These are phyloP conservation scores for Colletotrichum theobromicola DNA, from an alignment of 2,329 filamentous ascomycete species.

Conservation along the genomic window DNA sequence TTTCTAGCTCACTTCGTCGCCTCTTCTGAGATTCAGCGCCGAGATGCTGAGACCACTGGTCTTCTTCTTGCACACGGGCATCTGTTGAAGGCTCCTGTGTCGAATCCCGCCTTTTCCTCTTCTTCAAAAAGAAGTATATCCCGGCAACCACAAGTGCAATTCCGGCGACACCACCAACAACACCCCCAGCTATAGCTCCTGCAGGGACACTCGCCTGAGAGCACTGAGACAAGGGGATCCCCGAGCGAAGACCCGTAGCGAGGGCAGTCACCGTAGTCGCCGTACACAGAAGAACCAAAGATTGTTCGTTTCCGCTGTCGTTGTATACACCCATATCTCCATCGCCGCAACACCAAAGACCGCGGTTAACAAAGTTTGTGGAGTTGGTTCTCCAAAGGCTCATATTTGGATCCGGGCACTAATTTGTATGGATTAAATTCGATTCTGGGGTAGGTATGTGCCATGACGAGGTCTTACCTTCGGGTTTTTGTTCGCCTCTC, in stretches of 20 bases:
- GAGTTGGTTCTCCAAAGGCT: background rate
- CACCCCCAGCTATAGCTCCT: background rate
- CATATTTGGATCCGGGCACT: background rate
- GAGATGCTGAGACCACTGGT: background rate
- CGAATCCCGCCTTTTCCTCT: background rate
- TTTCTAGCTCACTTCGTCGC: background rate
- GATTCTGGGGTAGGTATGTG: background rate
- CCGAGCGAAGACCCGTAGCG: background rate
- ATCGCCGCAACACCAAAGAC: background rate
- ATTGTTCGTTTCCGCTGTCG: fast-evolving
- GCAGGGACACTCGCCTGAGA: background rate
- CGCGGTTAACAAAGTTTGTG: background rate
- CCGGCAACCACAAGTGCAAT: background rate
- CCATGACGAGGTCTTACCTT: fast-evolving
- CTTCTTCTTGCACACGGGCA: background rate
- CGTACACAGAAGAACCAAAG: background rate
- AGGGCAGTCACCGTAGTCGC: background rate
- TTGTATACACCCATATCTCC: background rate
- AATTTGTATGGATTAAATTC: background rate
- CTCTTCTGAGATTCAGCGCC: background rate
- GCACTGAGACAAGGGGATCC: background rate
- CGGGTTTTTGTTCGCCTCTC: background rate
- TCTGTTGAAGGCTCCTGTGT: background rate
- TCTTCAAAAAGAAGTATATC: background rate
- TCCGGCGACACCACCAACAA: background rate